phyloP scores from a whole-genome alignment of 306 rosid species.

The Cucurbita ficifolia region DNA sequence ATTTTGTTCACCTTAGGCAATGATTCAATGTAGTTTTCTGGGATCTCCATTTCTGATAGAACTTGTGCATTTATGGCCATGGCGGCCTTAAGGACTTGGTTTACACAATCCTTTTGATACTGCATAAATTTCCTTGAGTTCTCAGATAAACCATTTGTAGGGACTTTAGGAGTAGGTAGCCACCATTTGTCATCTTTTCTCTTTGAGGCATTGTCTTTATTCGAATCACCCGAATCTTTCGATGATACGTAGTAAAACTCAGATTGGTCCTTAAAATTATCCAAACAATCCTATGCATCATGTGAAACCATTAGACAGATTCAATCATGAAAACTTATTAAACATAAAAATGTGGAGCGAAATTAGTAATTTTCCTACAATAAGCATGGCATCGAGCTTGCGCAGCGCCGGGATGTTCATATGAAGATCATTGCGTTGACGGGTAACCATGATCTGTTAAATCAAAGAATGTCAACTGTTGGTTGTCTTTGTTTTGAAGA shows the following conservation, averaged over 20 bases:
- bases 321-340: background rate
- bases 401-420: constrained; percentile 90
- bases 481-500: background rate
- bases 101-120: constrained; percentile 90
- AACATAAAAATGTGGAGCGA: background rate
- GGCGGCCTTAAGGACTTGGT: constrained; percentile 98
- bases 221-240: constrained; percentile 44
- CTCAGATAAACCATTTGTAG: constrained; percentile 67
- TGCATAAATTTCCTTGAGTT: constrained; percentile 67
- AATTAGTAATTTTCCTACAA: constrained; percentile 33
- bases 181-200: constrained; percentile 86
- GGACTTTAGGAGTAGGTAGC: constrained; percentile 84
- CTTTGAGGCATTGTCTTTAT: constrained; percentile 26
- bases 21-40: constrained; percentile 79
- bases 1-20: constrained; percentile 65
- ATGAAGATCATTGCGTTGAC: constrained; percentile 85
- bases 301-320: background rate
- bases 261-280: constrained; percentile 53
- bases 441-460: constrained; percentile 78
- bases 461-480: constrained; percentile 2
- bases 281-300: constrained; percentile 66
- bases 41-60: constrained; percentile 86
- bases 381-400: constrained; percentile 84
- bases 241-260: constrained; percentile 66
- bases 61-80: constrained; percentile 97